phyloP scores from a whole-genome alignment of 1,284 basidiomycete genomes.

The Trichosporon ovoides region DNA sequence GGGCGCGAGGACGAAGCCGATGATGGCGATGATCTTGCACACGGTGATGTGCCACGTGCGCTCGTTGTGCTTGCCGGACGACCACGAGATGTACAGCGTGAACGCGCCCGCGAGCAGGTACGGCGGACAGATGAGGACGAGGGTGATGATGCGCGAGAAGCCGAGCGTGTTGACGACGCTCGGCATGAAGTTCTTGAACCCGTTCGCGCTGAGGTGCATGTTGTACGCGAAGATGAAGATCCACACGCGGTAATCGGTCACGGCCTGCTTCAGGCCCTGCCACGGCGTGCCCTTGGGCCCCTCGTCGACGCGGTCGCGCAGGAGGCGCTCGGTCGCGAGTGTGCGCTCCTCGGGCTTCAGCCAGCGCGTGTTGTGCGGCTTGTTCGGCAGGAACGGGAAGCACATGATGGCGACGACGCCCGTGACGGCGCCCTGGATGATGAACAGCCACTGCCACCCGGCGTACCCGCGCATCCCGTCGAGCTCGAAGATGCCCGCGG shows the following conservation, averaged over 20 bases:
- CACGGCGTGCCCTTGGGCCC: slow-evolving; percentile 25
- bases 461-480: slow-evolving; percentile 18
- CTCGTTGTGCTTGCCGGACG: slow-evolving; percentile 29
- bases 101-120: slow-evolving; percentile 32
- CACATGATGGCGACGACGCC: slow-evolving; percentile 14
- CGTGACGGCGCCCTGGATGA: slow-evolving; percentile 20
- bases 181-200: slow-evolving; percentile 36
- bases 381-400: slow-evolving; percentile 18
- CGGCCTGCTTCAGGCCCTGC: slow-evolving; percentile 32
- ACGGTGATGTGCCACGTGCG: slow-evolving; percentile 31
- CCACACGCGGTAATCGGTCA: slow-evolving; percentile 31
- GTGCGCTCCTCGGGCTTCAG: slow-evolving; percentile 15
- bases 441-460: slow-evolving; percentile 28
- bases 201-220: slow-evolving; percentile 28
- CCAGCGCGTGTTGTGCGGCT: slow-evolving; percentile 19
- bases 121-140: slow-evolving; percentile 46
- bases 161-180: slow-evolving; percentile 36
- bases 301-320: slow-evolving; percentile 29
- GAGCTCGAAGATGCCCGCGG: slow-evolving; percentile 20
- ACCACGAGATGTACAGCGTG: slow-evolving; percentile 22
- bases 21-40: slow-evolving; percentile 24
- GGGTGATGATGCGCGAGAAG: slow-evolving; percentile 36
- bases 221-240: slow-evolving; percentile 30
- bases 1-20: slow-evolving; percentile 31
- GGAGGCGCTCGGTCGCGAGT: slow-evolving; percentile 17